Evolutionary conservation across 2,329 filamentous ascomycete species (phyloP).

Genomic region (Cordyceps tenuipes): DNA sequence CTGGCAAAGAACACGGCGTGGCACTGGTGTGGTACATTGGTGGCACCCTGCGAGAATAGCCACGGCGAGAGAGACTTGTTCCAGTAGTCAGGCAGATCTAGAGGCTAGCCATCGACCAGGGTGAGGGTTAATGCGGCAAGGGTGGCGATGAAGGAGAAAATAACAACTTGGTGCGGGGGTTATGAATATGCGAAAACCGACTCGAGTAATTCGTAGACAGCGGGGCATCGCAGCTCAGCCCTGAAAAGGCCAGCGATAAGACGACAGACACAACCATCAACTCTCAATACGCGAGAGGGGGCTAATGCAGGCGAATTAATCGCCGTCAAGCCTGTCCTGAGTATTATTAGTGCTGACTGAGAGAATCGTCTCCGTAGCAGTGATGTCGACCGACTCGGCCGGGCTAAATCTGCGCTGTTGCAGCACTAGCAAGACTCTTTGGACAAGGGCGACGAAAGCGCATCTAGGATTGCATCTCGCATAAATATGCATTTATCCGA

Average conservation of each 20-base stretch:
- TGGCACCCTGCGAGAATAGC: too few species aligned
- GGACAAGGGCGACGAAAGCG: neutral
- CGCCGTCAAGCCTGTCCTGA: neutral
- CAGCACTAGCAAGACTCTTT: neutral
- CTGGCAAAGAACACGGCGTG: too few species aligned
- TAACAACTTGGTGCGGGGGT: neutral
- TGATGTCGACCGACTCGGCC: neutral
- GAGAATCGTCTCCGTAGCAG: neutral
- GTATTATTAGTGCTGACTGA: neutral
- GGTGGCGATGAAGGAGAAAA: neutral
- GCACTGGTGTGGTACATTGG: too few species aligned
- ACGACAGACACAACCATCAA: too few species aligned
- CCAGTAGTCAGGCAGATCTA: neutral
- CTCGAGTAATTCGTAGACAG: neutral
- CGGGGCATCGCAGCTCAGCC: too few species aligned
- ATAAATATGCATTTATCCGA: conserved; percentile 9
- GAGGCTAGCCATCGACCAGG: neutral
- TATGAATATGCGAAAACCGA: neutral
- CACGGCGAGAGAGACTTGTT: neutral
- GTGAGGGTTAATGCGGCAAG: neutral
- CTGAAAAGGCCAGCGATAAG: too few species aligned
- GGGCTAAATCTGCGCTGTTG: neutral
- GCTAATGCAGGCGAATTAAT: neutral
- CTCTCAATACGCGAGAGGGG: neutral
- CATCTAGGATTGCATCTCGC: neutral